Base-by-base conservation (phyloP, 495 filamentous ascomycete species). In the Neurospora hispaniola region DNA sequence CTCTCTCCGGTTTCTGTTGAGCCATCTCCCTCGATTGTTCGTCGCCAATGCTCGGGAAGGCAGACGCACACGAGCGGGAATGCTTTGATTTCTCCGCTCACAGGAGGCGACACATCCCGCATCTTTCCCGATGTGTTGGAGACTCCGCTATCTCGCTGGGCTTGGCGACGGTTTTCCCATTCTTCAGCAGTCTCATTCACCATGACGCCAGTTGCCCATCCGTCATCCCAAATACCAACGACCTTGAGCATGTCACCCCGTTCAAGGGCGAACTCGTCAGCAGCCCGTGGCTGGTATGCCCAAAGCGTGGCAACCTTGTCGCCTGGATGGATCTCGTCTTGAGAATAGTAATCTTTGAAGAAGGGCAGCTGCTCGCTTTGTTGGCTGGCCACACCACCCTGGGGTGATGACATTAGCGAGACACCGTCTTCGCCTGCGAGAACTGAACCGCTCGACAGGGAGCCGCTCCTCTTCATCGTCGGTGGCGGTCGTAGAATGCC, bases 321-420 rank as follows among this genome's bases (percentile, higher is more conserved):
- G 42, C 92, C 91, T 4, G 96, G 91, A 74, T 94, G 93, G 74
- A 99, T 97, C 75, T 98, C 94, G 78, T 98, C 95, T 76, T 93
- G 90, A 5, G 95, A 98, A 81, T 99, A 99, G 80, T 99, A 99
- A 78, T 99, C 96, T 77, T 97, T 97, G 89, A 99, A 99, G 78
- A 90, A 94, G 9, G 92, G 89, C 42, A 99, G 81, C 79, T 97
- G 96, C 84, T 99, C 96, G 1, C 94, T 97, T 78, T 97, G 94
- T 73, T 94, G 92, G 77, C 93, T 97, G 6, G 91, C 88, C 70
- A 96, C 79, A 35, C 90, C 94, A 6, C 54, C 54, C 78, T 91
- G 90, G 3, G 94, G 94, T 11, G 93, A 96, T 12, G 94, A 96
- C 79, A 91, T 89, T 43, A 94, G 95, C 8, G 95, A 97, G 68